phyloP scores from a whole-genome alignment of 208 protist genomes.

The Sergeia podlipaevii region DNA sequence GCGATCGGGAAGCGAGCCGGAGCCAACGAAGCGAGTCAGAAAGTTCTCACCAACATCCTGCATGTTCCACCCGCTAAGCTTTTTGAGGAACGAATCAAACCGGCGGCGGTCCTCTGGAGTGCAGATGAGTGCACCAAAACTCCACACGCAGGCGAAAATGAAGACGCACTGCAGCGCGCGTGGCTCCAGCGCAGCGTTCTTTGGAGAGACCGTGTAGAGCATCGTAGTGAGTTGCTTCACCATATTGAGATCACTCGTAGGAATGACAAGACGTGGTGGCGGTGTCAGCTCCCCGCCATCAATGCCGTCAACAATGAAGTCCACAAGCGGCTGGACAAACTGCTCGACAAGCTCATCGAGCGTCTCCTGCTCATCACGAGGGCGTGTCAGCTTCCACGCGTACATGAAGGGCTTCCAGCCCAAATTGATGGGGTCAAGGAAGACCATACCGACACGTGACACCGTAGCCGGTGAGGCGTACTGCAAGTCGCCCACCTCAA shows the following conservation, averaged over 20 bases:
- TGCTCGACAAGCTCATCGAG: conserved; percentile 91
- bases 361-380: conserved; percentile 88
- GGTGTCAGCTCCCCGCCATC: conserved; percentile 54
- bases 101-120: conserved; percentile 69
- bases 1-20: conserved; percentile 84
- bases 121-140: conserved; percentile 91
- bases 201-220: conserved; percentile 80
- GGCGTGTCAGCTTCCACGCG: conserved; percentile 88
- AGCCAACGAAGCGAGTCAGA: conserved; percentile 88
- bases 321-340: conserved; percentile 89
- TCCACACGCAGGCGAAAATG: conserved; percentile 96
- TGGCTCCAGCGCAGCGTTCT: conserved; percentile 77
- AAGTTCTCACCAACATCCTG: conserved; percentile 91
- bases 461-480: conserved; percentile 99
- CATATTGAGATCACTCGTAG: conserved; percentile 92
- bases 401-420: conserved; percentile 94
- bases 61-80: conserved; percentile 88
- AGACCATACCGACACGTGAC: conserved; percentile 99
- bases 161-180: conserved; percentile 94
- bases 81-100: conserved; percentile 96
- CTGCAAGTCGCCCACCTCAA: conserved; percentile 98
- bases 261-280: conserved; percentile 77
- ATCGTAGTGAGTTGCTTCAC: conserved; percentile 94
- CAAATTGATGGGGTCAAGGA: conserved; percentile 98
- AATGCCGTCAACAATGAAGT: conserved; percentile 94